phyloP scores from a whole-genome alignment of 2,329 filamentous ascomycete species.

The Penicillium fuscoglaucum region DNA sequence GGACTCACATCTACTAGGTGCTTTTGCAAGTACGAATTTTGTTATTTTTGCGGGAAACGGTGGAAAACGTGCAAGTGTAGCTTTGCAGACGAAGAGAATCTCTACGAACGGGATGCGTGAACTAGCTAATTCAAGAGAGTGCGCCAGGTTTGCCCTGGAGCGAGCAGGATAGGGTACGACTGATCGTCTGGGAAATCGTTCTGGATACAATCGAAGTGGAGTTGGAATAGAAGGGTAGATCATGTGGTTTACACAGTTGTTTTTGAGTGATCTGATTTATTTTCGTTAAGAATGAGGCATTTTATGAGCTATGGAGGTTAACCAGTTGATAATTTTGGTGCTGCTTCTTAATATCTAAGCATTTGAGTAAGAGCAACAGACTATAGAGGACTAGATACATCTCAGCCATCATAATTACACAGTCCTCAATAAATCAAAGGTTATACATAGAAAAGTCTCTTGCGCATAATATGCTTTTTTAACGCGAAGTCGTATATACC shows the following conservation, averaged over 20 bases:
- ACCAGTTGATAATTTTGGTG: background rate
- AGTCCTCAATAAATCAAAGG: no score
- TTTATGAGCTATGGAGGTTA: background rate
- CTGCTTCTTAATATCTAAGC: background rate
- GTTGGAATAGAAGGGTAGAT: background rate
- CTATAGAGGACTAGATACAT: background rate
- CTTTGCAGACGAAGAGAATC: background rate
- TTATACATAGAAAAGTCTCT: no score
- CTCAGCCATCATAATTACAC: background rate
- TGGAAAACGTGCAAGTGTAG: background rate
- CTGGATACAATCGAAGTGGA: background rate
- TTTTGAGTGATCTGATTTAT: background rate
- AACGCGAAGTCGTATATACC: no score
- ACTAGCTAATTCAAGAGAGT: background rate
- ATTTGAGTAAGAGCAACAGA: background rate
- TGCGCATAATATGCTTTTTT: background rate
- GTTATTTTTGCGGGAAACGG: background rate
- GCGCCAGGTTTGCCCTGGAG: background rate
- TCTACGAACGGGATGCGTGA: background rate
- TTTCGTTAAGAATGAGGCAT: background rate
- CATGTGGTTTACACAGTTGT: background rate
- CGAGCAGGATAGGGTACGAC: background rate
- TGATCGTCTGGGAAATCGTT: background rate
- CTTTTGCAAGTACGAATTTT: conserved; percentile 1
- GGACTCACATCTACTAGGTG: background rate